These are phyloP conservation scores for Penicillium sp. DNA, from an alignment of 2,329 filamentous ascomycete genomes.

Conservation along the genomic window DNA sequence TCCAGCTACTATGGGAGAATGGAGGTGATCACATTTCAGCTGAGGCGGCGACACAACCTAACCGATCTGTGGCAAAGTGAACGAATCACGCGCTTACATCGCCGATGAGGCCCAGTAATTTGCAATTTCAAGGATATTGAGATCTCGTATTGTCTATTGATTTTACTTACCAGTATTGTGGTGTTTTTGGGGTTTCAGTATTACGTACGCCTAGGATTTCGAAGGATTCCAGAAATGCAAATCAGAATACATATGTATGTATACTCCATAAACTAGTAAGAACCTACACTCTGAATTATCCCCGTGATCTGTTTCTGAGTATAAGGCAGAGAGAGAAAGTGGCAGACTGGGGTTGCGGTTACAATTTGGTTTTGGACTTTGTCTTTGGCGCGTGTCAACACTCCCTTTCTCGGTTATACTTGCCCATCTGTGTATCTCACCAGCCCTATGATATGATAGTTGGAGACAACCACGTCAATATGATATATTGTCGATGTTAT, in stretches of 20 bases:
- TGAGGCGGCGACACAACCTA: neutral
- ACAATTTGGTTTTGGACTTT: neutral
- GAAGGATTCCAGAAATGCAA: neutral
- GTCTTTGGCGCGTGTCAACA: constrained; percentile 1
- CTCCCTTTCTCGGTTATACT: neutral
- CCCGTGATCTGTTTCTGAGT: neutral
- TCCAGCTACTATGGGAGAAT: neutral
- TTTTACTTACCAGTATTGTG: neutral
- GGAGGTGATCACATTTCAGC: constrained; percentile 8
- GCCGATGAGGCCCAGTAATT: neutral
- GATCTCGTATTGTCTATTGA: neutral
- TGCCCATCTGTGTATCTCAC: neutral
- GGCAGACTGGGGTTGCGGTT: constrained; percentile 4
- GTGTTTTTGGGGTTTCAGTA: neutral
- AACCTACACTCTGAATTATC: neutral
- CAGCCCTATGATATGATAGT: neutral
- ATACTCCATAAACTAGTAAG: neutral
- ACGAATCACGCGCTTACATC: constrained; percentile 2
- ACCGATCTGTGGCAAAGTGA: neutral
- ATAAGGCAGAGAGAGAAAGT: neutral
- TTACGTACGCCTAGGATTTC: neutral
- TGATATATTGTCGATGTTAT: neutral
- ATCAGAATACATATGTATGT: neutral
- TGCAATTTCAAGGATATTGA: neutral
- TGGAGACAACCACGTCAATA: neutral